Percentiles rank a stretch among this genome's conserved stretches.
Evolutionary conservation across 1,284 basidiomycete species (phyloP).

Genomic region (Leucoagaricus sp.): DNA sequence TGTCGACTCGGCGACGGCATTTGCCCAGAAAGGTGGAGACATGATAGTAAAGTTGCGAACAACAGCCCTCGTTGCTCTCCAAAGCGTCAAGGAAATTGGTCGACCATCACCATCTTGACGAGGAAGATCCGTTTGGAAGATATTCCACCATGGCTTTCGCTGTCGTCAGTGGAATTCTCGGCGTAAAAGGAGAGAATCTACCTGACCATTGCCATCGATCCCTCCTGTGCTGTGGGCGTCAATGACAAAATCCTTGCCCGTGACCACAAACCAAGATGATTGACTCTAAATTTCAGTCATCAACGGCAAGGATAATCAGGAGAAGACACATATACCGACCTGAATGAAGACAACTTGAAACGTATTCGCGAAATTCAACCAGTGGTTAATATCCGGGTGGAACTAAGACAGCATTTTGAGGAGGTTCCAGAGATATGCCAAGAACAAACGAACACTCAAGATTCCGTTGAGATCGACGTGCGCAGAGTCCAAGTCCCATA

Average conservation of each 20-base stretch:
- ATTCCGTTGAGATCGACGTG: slow-evolving; percentile 56
- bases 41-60: slow-evolving; percentile 57
- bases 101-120: slow-evolving; percentile 60
- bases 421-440: not conserved
- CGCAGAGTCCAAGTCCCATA: slow-evolving; percentile 54
- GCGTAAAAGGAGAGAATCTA: slow-evolving; percentile 16
- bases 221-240: slow-evolving; percentile 62
- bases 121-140: slow-evolving; percentile 30
- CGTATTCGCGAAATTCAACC: slow-evolving; percentile 57
- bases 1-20: slow-evolving; percentile 54
- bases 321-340: slow-evolving; percentile 28
- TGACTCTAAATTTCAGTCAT: slow-evolving; percentile 42
- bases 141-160: slow-evolving; percentile 34
- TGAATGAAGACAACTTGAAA: slow-evolving; percentile 66
- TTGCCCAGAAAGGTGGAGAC: slow-evolving; percentile 68
- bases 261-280: slow-evolving; percentile 67
- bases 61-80: slow-evolving; percentile 45
- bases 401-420: slow-evolving; percentile 41
- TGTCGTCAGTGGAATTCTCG: not conserved
- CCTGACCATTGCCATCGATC: slow-evolving; percentile 66
- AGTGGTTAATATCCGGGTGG: slow-evolving; percentile 58
- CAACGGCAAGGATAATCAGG: not conserved
- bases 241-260: slow-evolving; percentile 58
- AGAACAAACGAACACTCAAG: slow-evolving; percentile 45
- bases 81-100: slow-evolving; percentile 61